Conservation (phyloP, 306 rosid species). For the Pyrus bretschneideri region DNA sequence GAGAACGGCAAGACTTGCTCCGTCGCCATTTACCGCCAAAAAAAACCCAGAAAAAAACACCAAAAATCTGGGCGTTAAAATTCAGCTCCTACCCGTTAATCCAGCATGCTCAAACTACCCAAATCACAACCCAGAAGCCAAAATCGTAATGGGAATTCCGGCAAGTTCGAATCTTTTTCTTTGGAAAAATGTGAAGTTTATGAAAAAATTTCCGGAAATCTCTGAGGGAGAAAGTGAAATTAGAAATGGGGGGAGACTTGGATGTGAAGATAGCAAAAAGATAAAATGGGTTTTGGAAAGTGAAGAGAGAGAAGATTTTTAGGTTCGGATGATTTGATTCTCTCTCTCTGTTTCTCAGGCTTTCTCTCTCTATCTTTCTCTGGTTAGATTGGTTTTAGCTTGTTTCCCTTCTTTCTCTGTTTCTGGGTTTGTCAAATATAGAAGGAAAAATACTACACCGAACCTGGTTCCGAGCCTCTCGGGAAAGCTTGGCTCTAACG, state of each 20-base stretch:
- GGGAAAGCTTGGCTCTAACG: conserved; percentile 37
- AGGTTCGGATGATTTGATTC: conserved; percentile 7
- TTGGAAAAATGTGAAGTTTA: neutral
- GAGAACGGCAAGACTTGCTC: conserved; percentile 60
- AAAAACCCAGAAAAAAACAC: neutral
- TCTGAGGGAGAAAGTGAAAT: conserved; percentile 18
- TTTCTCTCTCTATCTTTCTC: neutral
- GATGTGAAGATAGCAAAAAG: conserved; percentile 14
- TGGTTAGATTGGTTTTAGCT: neutral
- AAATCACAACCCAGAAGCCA: neutral
- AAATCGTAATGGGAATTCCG: neutral
- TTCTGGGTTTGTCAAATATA: conserved; percentile 37
- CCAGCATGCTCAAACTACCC: neutral
- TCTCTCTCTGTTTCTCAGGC: conserved; percentile 14
- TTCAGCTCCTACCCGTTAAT: conserved; percentile 16
- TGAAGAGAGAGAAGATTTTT: conserved; percentile 23
- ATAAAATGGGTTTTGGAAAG: conserved; percentile 12
- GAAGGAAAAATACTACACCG: conserved; percentile 39
- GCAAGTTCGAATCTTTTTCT: neutral
- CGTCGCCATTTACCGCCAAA: conserved; percentile 36
- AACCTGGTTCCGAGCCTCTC: conserved; percentile 81
- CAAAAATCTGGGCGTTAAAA: neutral
- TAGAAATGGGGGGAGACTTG: conserved; percentile 10
- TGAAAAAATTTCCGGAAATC: neutral
- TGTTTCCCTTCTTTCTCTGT: neutral